Base-by-base conservation (phyloP, 257 asterid genomes). In the Rhazya stricta region DNA sequence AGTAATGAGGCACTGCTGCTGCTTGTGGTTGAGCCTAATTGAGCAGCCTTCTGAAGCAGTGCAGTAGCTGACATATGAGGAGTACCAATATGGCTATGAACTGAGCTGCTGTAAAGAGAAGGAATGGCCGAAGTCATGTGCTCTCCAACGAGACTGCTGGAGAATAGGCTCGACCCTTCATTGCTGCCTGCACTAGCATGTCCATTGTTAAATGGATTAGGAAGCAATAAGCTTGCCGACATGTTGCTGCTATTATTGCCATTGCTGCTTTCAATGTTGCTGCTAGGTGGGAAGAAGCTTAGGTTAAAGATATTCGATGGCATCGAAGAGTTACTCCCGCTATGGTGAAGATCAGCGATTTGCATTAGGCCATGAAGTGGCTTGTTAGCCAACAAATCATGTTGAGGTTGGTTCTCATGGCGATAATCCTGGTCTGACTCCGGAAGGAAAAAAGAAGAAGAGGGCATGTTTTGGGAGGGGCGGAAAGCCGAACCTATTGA, bases 1-100 rank as follows among this genome's bases (percentile, higher is more conserved):
- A 88, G 82, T 11, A 85, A 83, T 0, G 91, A 78, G 4, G 88
- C 83, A 15, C 76, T 79, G 37, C 51, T 42, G 79, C 56, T 83
- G 84, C 81, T 83, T 10, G 89, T 76, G 74, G 80, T 75, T 2
- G 96, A 88, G 62, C 97, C 96, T 69, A 90, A 41, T 66, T 88
- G 90, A 8, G 94, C 95, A 0, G 97, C 97, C 74, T 90, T 87
- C 29, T 92, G 97, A 60, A 92, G 96, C 7, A 92, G 84, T 1
- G 96, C 96, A 0, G 97, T 92, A 3, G 97, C 97, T 0, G 97
- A 92, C 95, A 89, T 83, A 67, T 89, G 91, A 18, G 85, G 46
- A 8, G 78, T 34, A 51, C 29, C 15, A 0, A 21, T 77, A 34
- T 81, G 88, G 29, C 58, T 70, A 70, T 80, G 74, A 48, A 80